These are phyloP conservation scores for Cyclotella kingstonii DNA, from an alignment of 108 stramenopile genomes.

Conservation along the genomic window DNA sequence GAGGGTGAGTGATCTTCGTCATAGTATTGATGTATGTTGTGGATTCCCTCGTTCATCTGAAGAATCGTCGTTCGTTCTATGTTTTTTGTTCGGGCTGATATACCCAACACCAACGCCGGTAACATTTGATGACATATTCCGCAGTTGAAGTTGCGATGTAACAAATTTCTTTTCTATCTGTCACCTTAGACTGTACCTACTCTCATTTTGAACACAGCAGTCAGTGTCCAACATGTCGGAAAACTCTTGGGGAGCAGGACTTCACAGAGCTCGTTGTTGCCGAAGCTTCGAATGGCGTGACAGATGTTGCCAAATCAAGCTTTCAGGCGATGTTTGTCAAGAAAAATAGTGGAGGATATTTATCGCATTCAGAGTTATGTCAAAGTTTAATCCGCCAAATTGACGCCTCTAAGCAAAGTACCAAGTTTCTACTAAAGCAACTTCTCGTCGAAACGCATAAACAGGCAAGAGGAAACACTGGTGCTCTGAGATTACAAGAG, in stretches of 20 bases:
- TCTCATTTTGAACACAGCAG: constrained; percentile 64
- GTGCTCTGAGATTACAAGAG: constrained; percentile 41
- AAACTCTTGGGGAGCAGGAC: constrained; percentile 56
- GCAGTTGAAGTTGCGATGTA: too few relatives aligned
- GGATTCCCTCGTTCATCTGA: too few relatives aligned
- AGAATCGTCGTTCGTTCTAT: too few relatives aligned
- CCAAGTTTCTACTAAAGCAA: constrained; percentile 72
- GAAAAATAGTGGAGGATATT: constrained; percentile 44
- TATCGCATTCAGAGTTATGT: constrained; percentile 34
- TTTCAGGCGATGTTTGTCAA: constrained; percentile 47
- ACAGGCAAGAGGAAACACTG: constrained; percentile 23
- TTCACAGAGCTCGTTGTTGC: constrained; percentile 74
- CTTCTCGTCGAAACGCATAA: constrained; percentile 55
- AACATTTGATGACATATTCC: too few relatives aligned
- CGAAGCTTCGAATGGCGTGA: constrained; percentile 45
- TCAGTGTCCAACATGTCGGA: constrained; percentile 60
- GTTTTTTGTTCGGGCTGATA: too few relatives aligned
- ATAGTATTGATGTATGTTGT: neutral
- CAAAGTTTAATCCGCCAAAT: constrained; percentile 45
- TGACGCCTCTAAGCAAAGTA: constrained; percentile 47
- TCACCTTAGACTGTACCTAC: constrained; percentile 66
- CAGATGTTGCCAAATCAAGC: constrained; percentile 45
- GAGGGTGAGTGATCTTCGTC: constrained; percentile 52
- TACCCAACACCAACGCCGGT: too few relatives aligned
- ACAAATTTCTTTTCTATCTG: neutral